Base-by-base conservation (phyloP, 202 grass and related monocot genomes). In the Zoysia matrella region DNA sequence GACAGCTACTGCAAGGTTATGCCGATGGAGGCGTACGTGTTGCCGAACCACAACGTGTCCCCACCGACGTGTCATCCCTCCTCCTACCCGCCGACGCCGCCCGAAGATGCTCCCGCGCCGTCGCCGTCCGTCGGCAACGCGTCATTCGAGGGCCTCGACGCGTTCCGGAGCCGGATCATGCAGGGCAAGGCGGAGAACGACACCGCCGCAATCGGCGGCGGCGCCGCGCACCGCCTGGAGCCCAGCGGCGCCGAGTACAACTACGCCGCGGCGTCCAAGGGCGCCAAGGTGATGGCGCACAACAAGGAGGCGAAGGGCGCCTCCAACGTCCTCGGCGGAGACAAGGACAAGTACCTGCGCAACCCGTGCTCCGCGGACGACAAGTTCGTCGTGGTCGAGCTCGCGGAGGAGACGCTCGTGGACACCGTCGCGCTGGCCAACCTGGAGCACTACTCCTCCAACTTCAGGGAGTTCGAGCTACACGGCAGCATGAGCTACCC, bases 381-480 rank as follows among this genome's bases (percentile, higher is more conserved):
- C 44, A 97, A 94, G 80, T 94, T 93, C 69, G 84, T 97, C 5
- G 86, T 84, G 47, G 74, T 94, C 9, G 92, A 97, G 89, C 87
- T 97, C 58, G 65, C 92, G 2, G 88, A 97, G 91, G 92, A 97
- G 85, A 97, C 92, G 81, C 88, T 98, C 0, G 92, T 94, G 12
- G 86, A 92, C 81, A 86, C 88, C 63, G 72, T 94, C 4, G 95
- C 74, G 79, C 86, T 97, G 45, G 92, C 92, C 8, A 97, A 97
- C 85, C 84, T 93, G 62, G 95, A 97, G 90, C 92, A 97, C 83
- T 91, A 97, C 77, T 94, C 95, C 18, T 97, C 95, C 10, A 97
- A 94, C 60, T 93, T 97, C 52, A 84, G 43, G 60, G 86, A 93
- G 49, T 76, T 91, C 39, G 85, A 91, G 66, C 74, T 97, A 68